Evolutionary conservation across 176 grass and related monocot species (phyloP), one percentile per base, ranked within the genome.

Genomic region (Cenchrus purpureus): DNA sequence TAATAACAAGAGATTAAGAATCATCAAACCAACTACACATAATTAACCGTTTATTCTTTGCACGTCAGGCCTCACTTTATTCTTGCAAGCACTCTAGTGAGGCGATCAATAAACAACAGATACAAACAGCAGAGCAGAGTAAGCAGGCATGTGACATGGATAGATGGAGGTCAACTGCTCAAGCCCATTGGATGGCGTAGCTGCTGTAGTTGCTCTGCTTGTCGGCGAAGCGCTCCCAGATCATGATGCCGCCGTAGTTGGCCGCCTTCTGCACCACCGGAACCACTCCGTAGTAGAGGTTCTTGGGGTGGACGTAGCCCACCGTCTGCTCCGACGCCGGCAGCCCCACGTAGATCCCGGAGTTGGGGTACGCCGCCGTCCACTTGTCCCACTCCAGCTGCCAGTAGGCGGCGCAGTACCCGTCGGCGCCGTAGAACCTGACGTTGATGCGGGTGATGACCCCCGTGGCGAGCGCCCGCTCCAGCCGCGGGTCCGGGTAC

Each of bases 231-330:
- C 82, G 32, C 10, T 84, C 73, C 82, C 82, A 84, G 50, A 84
- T 46, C 82, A 84, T 84, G 13, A 84, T 5, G 1, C 82, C 82
- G 3, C 20, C 82, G 10, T 84, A 84, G 82, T 77, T 84, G 15
- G 34, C 13, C 32, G 82, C 73, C 49, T 77, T 84, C 82, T 84
- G 73, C 34, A 65, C 63, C 13, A 75, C 50, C 3, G 82, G 61
- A 8, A 65, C 2, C 2, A 77, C 62, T 50, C 49, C 82, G 10
- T 84, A 84, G 73, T 56, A 84, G 1, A 84, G 48, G 50, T 84
- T 84, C 82, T 84, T 84, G 14, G 82, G 82, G n/a, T 84, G 73
- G 2, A 84, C 61, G 8, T 65, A 84, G 0, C 82, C 82, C 3
- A 45, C 32, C 9, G 10, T 56, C 72, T 56, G 5, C 73, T 84